Percentiles rank a stretch among this genome's conserved stretches.
Conservation (phyloP, 441 rosid genomes). For the Dalechampia spathulata region DNA sequence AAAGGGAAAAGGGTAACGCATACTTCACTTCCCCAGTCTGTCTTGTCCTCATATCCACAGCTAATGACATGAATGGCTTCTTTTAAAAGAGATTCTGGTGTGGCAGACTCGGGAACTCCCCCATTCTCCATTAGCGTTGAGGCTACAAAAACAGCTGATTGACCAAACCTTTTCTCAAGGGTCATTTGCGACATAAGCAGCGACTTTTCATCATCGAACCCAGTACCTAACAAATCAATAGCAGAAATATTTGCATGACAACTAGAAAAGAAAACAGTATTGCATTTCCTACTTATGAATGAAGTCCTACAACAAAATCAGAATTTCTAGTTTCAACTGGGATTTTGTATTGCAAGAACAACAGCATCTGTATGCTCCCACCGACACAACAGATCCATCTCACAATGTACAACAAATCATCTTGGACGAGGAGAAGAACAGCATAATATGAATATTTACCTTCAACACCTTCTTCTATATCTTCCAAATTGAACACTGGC, state of each 20-base stretch:
- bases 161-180: conserved; percentile 95
- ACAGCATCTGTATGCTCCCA: background rate
- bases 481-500: conserved; percentile 46
- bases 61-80: conserved; percentile 99
- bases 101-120: conserved; percentile 93
- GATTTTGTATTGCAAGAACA: background rate
- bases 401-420: background rate
- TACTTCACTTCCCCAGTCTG: conserved; percentile 99
- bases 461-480: conserved; percentile 59
- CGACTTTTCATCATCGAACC: conserved; percentile 97
- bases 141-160: conserved; percentile 92
- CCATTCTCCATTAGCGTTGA: conserved; percentile 98
- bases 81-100: conserved; percentile 91
- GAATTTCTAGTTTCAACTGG: background rate
- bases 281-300: background rate
- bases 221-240: conserved; percentile 51
- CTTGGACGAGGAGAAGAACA: background rate
- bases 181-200: conserved; percentile 98
- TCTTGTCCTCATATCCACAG: conserved; percentile 97
- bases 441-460: conserved; percentile 16
- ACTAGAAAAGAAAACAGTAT: background rate
- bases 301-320: background rate
- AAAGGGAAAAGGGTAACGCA: background rate
- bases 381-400: background rate
- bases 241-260: background rate